These are phyloP conservation scores for Achlya hypogyna DNA, from an alignment of 352 stramenopile genomes.

Conservation along the genomic window DNA sequence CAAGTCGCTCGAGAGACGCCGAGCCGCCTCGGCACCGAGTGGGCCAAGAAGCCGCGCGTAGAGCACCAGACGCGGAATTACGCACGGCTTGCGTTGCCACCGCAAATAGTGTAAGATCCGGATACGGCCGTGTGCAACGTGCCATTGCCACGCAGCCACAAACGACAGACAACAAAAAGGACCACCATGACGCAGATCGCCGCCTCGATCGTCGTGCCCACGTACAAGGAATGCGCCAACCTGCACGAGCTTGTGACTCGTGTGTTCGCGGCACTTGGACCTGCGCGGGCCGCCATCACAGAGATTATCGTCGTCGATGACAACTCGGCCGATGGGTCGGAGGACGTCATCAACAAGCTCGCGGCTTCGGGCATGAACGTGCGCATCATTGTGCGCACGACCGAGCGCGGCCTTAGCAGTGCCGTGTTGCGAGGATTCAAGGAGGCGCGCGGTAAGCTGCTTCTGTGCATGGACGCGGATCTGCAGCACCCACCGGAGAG, in stretches of 20 bases:
- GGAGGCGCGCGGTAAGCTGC: slow-evolving; percentile 6
- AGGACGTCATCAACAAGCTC: slow-evolving; percentile 17
- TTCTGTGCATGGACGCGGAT: slow-evolving; percentile 32
- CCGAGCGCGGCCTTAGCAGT: slow-evolving; percentile 16
- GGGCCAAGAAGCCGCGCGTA: too few species aligned
- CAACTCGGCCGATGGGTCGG: slow-evolving; percentile 17
- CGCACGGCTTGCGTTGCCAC: too few species aligned
- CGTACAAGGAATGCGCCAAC: slow-evolving; percentile 22
- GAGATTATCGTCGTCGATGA: slow-evolving; percentile 18
- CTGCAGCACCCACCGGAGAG: slow-evolving; percentile 33
- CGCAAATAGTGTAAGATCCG: too few species aligned
- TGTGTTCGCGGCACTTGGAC: slow-evolving; percentile 11
- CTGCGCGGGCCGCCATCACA: neutral
- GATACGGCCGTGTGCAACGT: neutral
- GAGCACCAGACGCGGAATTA: too few species aligned
- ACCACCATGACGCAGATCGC: neutral
- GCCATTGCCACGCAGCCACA: neutral
- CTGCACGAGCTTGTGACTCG: slow-evolving; percentile 18
- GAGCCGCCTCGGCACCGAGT: too few species aligned
- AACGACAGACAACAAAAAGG: neutral
- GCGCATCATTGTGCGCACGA: slow-evolving; percentile 18
- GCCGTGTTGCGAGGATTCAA: slow-evolving; percentile 20
- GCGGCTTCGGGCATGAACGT: slow-evolving; percentile 13
- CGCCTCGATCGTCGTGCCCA: slow-evolving; percentile 11
- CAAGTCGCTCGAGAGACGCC: too few species aligned